Conservation (phyloP, 1,284 basidiomycete species). For the Pascua guehoae region DNA sequence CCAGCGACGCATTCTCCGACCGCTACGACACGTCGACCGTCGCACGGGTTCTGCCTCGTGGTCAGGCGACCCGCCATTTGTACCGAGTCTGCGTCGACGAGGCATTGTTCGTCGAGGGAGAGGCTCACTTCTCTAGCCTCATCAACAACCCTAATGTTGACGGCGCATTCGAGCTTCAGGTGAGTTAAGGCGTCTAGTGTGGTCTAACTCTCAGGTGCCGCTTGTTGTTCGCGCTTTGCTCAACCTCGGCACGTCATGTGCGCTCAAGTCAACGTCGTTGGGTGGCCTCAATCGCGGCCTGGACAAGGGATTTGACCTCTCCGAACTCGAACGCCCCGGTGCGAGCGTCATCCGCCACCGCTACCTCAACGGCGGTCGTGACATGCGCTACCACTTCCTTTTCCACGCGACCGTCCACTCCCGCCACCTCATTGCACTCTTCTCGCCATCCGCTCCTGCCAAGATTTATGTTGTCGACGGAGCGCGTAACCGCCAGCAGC, state of each 20-base stretch:
- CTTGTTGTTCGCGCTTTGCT: conserved; percentile 78
- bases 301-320: conserved; percentile 77
- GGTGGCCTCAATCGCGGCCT: conserved; percentile 81
- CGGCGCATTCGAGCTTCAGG: conserved; percentile 88
- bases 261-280: conserved; percentile 59
- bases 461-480: conserved; percentile 88
- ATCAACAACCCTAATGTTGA: conserved; percentile 94
- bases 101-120: conserved; percentile 74
- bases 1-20: conserved; percentile 62
- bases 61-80: conserved; percentile 70
- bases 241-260: conserved; percentile 78
- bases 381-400: conserved; percentile 80
- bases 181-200: conserved; percentile 35
- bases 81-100: conserved; percentile 83
- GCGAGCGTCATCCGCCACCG: conserved; percentile 60
- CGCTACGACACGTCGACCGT: conserved; percentile 73
- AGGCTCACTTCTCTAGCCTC: conserved; percentile 86
- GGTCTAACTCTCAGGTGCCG: conserved; percentile 61
- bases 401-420: conserved; percentile 77
- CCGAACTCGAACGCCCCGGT: conserved; percentile 67
- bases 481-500: conserved; percentile 74
- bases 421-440: conserved; percentile 87
- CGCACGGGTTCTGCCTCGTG: conserved; percentile 73
- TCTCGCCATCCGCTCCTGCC: conserved; percentile 68
- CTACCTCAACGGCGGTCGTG: conserved; percentile 72